phyloP scores from a whole-genome alignment of 1,284 basidiomycete genomes.

The Ceratobasidium sp. region DNA sequence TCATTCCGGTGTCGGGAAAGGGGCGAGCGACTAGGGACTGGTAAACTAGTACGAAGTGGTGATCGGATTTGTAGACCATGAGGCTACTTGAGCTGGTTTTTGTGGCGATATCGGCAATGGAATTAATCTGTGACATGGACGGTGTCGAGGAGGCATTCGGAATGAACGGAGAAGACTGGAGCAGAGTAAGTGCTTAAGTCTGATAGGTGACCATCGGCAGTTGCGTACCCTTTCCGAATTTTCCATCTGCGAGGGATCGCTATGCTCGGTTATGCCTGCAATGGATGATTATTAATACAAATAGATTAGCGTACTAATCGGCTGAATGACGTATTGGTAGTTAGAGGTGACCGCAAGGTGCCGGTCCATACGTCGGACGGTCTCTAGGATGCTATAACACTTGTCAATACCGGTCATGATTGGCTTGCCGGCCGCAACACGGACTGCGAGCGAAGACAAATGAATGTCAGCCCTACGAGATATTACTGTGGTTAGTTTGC shows the following conservation, averaged over 20 bases:
- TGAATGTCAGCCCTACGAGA: too few species aligned
- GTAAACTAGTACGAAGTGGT: conserved; percentile 65
- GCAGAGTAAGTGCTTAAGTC: neutral
- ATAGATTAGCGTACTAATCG: neutral
- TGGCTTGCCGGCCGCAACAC: conserved; percentile 65
- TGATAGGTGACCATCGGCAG: too few species aligned
- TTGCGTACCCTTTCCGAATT: conserved; percentile 59
- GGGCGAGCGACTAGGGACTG: conserved; percentile 67
- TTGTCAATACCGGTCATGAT: conserved; percentile 66
- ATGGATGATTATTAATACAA: conserved; percentile 44
- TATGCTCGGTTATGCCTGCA: conserved; percentile 66
- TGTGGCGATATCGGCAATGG: conserved; percentile 64
- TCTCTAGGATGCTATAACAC: conserved; percentile 60
- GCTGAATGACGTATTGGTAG: conserved; percentile 53
- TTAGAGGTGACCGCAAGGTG: conserved; percentile 62
- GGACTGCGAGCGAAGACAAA: conserved; percentile 50
- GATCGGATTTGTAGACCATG: conserved; percentile 66
- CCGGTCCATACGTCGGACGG: conserved; percentile 58
- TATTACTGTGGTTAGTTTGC: too few species aligned
- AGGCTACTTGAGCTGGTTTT: conserved; percentile 64
- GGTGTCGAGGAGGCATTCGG: conserved; percentile 64
- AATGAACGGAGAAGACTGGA: conserved; percentile 64
- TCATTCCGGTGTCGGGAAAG: conserved; percentile 63
- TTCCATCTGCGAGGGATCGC: conserved; percentile 60
- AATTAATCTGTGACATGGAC: conserved; percentile 69